phyloP scores from a whole-genome alignment of 768 basidiomycete genomes.

The Suillus hirtellus region DNA sequence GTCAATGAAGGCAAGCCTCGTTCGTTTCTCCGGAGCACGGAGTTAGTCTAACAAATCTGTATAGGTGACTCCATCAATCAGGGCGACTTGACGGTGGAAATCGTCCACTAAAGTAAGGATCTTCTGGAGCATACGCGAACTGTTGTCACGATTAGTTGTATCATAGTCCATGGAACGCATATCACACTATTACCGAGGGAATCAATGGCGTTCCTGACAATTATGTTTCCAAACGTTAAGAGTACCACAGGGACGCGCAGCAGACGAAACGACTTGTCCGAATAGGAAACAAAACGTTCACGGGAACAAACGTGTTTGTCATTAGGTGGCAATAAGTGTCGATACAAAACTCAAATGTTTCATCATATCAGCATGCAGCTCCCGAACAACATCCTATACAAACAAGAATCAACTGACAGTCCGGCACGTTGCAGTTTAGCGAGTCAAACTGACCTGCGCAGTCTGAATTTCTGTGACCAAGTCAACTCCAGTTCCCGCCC shows the following conservation, averaged over 20 bases:
- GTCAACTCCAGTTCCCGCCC: constrained; percentile 70
- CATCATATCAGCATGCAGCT: constrained; percentile 51
- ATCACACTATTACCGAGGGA: constrained; percentile 11
- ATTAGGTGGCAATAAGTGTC: constrained; percentile 23
- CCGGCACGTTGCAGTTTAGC: constrained; percentile 6
- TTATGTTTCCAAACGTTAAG: not conserved
- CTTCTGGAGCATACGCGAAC: constrained; percentile 12
- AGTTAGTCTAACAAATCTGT: constrained; percentile 11
- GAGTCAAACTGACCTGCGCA: constrained; percentile 37
- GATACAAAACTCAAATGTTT: constrained; percentile 33
- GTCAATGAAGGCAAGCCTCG: constrained; percentile 73
- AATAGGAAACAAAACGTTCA: constrained; percentile 7
- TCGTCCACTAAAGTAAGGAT: constrained; percentile 55
- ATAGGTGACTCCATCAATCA: constrained; percentile 92
- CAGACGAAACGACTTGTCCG: not conserved
- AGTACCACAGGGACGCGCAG: constrained; percentile 3
- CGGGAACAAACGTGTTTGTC: constrained; percentile 6
- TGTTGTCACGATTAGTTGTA: constrained; percentile 24
- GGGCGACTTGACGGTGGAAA: constrained; percentile 89
- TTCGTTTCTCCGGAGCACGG: constrained; percentile 2
- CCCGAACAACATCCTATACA: constrained; percentile 53
- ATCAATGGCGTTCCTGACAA: not conserved
- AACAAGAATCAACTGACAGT: constrained; percentile 12
- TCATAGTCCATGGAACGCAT: constrained; percentile 16
- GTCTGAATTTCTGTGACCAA: constrained; percentile 48